Evolutionary conservation across 768 basidiomycete species (phyloP).

Genomic region (Amanita exitialis): DNA sequence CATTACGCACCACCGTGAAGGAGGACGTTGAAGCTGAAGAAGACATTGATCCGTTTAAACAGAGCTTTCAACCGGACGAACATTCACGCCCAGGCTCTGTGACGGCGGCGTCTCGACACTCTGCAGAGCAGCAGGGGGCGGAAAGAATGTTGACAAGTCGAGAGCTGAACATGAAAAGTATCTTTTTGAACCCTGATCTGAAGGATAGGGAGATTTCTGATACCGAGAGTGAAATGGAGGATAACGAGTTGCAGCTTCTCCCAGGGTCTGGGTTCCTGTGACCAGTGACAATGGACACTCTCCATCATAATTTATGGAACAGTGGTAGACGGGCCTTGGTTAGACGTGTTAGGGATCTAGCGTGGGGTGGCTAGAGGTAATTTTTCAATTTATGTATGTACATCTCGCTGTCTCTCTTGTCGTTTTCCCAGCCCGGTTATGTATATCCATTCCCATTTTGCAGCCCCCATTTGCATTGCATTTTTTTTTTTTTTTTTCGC

Average conservation of each 20-base stretch:
- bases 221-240: conserved; percentile 14
- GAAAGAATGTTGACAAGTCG: conserved; percentile 26
- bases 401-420: not conserved
- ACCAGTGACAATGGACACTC: not conserved
- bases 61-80: conserved; percentile 20
- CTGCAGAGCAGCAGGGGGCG: conserved; percentile 9
- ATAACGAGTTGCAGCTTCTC: conserved; percentile 24
- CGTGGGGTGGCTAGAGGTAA: not conserved
- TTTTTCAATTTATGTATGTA: not conserved
- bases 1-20: conserved; percentile 7
- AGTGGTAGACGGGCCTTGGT: not conserved
- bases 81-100: not conserved
- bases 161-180: conserved; percentile 33
- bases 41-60: conserved; percentile 31
- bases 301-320: not conserved
- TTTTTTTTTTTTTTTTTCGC: no score
- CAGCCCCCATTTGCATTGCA: not conserved
- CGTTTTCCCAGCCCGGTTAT: not conserved
- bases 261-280: conserved; percentile 28
- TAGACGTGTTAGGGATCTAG: not conserved
- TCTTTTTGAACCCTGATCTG: conserved; percentile 16
- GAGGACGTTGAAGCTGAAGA: conserved; percentile 19
- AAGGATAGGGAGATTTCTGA: conserved; percentile 5
- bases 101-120: not conserved
- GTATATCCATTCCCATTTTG: not conserved